Base-by-base conservation (phyloP, 768 basidiomycete species). In the Termitomyces sp. region DNA sequence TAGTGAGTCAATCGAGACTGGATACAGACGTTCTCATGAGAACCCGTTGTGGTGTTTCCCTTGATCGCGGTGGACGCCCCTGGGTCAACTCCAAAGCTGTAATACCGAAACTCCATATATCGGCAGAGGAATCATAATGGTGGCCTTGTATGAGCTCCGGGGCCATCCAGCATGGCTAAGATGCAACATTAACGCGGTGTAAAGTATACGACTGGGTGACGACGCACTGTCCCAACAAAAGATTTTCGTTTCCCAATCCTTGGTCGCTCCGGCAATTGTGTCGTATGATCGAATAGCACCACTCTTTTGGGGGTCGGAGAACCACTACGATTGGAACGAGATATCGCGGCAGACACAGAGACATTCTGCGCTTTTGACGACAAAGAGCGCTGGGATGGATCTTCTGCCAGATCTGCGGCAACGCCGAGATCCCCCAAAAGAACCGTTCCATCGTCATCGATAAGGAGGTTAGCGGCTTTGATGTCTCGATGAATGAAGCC, bases 101-200 rank as follows among this genome's bases (percentile, higher is more conserved):
- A 57, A 98, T 95, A 12, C 92, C 95, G 68, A 97, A 90, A 57
- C 91, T 94, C 94, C 95, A 98, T 57, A 98, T 95, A 67, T 98
- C 95, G 19, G 92, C 92, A 61, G 86, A 82, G 12, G 85, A 81
- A 67, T 95, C 93, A 68, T 95, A 96, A 54, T 84, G 82, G 62
- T 82, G 82, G 49, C 93, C 90, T 62, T 89, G 82, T 46, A 98
- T 90, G 23, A 97, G 81, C 64, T 98, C 95, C 2, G 95, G 95
- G 0, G 95, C 92, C 95, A 97, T 98, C 92, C 92, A 97, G 68
- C 90, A 92, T 1, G 95, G 95, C 84, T 86, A 56, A 35, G 47
- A 47, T 31, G 38, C 48, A 29, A 17, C 29, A 50, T 54, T 46
- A 59, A 19, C 17, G 23, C 12, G 27, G 29, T 51, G 16, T 23